These are phyloP conservation scores for Vachellia collinsii DNA, from an alignment of 306 rosid species.

Conservation along the genomic window DNA sequence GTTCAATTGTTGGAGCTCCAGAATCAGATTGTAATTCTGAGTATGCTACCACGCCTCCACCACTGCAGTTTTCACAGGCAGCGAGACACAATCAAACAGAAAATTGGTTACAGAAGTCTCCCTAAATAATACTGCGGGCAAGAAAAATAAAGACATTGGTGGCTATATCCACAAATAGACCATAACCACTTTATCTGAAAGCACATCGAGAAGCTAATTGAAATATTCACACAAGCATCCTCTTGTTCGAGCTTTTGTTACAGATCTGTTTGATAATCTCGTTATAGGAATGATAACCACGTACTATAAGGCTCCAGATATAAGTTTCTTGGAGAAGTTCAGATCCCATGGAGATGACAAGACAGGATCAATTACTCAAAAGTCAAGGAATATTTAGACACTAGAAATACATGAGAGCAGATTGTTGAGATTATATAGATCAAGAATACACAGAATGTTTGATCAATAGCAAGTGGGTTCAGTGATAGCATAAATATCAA, in stretches of 20 bases:
- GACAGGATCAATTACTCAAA: constrained; percentile 21
- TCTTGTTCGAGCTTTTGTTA: neutral
- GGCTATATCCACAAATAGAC: neutral
- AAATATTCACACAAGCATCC: constrained; percentile 2
- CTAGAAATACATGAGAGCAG: neutral
- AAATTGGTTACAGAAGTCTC: neutral
- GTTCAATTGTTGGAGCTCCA: constrained; percentile 40
- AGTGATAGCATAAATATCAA: neutral
- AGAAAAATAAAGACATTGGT: constrained; percentile 21
- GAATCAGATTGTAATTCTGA: constrained; percentile 65
- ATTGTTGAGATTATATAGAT: constrained; percentile 13
- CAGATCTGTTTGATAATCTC: neutral
- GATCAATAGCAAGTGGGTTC: constrained; percentile 9
- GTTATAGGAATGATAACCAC: neutral
- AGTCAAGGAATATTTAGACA: neutral
- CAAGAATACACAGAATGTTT: neutral
- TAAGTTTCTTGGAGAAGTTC: constrained; percentile 4
- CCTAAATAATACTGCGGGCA: constrained; percentile 26
- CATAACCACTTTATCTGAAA: neutral
- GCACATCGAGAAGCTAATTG: neutral
- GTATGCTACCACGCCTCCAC: constrained; percentile 85
- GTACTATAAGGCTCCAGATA: neutral
- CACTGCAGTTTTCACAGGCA: constrained; percentile 55
- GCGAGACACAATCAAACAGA: constrained; percentile 19
- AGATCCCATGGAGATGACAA: neutral